Conservation (phyloP, 192 early-diverging fungal genomes). For the Coemansia erecta region DNA sequence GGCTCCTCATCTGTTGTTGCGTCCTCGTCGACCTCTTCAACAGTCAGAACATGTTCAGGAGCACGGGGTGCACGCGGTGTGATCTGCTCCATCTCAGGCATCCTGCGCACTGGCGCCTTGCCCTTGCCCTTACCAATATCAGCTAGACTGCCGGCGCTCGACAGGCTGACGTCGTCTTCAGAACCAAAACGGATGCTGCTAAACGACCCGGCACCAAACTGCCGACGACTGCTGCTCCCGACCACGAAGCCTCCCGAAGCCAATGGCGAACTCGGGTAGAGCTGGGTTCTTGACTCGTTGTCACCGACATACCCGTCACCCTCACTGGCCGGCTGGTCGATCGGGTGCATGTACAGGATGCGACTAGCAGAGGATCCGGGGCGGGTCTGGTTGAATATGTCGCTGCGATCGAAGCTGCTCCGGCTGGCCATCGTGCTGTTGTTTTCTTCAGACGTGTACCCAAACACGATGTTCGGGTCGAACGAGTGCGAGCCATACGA, state of each 20-base stretch:
- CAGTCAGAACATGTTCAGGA: slow-evolving; percentile 14
- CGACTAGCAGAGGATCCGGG: slow-evolving; percentile 37
- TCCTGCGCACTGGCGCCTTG: slow-evolving; percentile 9
- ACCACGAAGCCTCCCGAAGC: background rate
- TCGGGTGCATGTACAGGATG: slow-evolving; percentile 39
- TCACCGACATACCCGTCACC: slow-evolving; percentile 19
- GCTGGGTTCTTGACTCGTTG: slow-evolving; percentile 10
- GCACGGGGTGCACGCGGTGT: slow-evolving; percentile 11
- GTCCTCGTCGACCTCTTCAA: slow-evolving; percentile 45
- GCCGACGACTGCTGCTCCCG: slow-evolving; percentile 8
- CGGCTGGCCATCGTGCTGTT: slow-evolving; percentile 53
- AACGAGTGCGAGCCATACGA: slow-evolving; percentile 40
- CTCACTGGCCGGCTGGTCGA: slow-evolving; percentile 21
- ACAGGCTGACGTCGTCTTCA: slow-evolving; percentile 3
- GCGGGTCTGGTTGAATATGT: slow-evolving; percentile 15
- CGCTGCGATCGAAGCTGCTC: slow-evolving; percentile 47
- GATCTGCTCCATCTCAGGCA: slow-evolving; percentile 45
- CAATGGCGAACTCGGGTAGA: background rate
- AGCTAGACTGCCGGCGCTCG: background rate
- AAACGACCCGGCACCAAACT: background rate
- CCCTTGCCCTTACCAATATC: slow-evolving; percentile 16
- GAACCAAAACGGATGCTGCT: slow-evolving; percentile 14
- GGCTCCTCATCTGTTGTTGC: slow-evolving; percentile 43
- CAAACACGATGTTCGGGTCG: slow-evolving; percentile 47
- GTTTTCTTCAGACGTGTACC: slow-evolving; percentile 45